phyloP scores from a whole-genome alignment of 495 filamentous ascomycete genomes.

The Penicillium longicatenatum region DNA sequence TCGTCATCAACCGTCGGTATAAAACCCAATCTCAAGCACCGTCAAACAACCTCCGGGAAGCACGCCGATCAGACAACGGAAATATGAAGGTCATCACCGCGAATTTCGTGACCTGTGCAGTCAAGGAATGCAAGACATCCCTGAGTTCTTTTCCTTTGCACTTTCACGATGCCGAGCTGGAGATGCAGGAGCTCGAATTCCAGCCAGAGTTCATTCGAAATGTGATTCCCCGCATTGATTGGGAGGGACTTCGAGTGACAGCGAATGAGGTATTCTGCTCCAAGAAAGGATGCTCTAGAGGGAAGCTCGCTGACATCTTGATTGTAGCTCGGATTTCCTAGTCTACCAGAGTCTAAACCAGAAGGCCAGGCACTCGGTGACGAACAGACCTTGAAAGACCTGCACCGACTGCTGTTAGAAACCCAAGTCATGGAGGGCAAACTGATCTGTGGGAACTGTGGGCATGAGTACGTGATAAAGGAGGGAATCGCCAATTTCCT shows the following conservation, averaged over 20 bases:
- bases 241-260: constrained; percentile 72
- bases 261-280: constrained; percentile 71
- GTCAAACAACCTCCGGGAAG: background rate
- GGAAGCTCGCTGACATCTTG: background rate
- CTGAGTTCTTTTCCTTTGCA: constrained; percentile 83
- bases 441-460: constrained; percentile 87
- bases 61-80: background rate
- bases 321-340: constrained; percentile 77
- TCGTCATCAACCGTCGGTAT: background rate
- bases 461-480: constrained; percentile 87
- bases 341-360: constrained; percentile 64
- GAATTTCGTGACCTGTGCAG: constrained; percentile 95
- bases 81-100: constrained; percentile 97
- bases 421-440: constrained; percentile 86
- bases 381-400: constrained; percentile 68
- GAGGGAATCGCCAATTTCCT: constrained; percentile 97
- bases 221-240: constrained; percentile 84
- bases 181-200: constrained; percentile 74
- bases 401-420: constrained; percentile 84
- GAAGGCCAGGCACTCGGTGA: constrained; percentile 60
- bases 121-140: constrained; percentile 85
- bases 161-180: constrained; percentile 86
- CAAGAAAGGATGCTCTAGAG: too few relatives aligned
- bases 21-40: background rate
- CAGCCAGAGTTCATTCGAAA: constrained; percentile 78